A percentile compares a stretch with the other conserved stretches of the same genome.
Evolutionary conservation across 495 filamentous ascomycete genomes (phyloP).

Genomic region (Neurospora intermedia): DNA sequence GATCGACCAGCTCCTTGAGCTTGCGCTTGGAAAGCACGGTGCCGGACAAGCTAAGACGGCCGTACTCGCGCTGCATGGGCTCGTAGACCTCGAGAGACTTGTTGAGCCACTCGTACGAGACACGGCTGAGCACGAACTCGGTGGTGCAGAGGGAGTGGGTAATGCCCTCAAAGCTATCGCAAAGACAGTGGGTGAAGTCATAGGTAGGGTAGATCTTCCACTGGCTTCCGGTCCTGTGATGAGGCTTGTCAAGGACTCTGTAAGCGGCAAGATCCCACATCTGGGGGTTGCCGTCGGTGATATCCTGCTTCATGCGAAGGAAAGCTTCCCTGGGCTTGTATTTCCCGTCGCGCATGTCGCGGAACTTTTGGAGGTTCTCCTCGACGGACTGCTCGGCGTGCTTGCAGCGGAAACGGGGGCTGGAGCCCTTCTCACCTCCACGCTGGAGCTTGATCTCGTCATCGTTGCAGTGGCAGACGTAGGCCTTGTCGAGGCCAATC

Average conservation of each 20-base stretch:
- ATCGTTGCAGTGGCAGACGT: slow-evolving; percentile 49
- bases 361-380: slow-evolving; percentile 71
- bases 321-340: slow-evolving; percentile 83
- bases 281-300: slow-evolving; percentile 51
- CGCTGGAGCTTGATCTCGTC: slow-evolving; percentile 75
- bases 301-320: slow-evolving; percentile 83
- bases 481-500: slow-evolving; percentile 63
- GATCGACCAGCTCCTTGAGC: slow-evolving; percentile 64
- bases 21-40: slow-evolving; percentile 78
- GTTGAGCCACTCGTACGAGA: slow-evolving; percentile 84
- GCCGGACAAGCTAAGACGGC: slow-evolving; percentile 69
- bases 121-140: slow-evolving; percentile 65
- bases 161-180: slow-evolving; percentile 79
- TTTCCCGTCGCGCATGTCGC: slow-evolving; percentile 82
- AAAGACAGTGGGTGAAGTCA: slow-evolving; percentile 84
- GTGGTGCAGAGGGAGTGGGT: slow-evolving; percentile 84
- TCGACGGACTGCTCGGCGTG: slow-evolving; percentile 67
- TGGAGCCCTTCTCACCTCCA: slow-evolving; percentile 59
- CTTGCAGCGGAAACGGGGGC: slow-evolving; percentile 61
- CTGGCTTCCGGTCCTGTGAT: slow-evolving; percentile 60
- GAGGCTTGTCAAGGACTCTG: slow-evolving; percentile 57
- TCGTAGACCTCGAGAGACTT: slow-evolving; percentile 61
- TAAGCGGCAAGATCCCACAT: slow-evolving; percentile 75
- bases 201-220: slow-evolving; percentile 89
- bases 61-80: slow-evolving; percentile 73